Evolutionary conservation across 768 basidiomycete species (phyloP).

Genomic region (Serendipita sp.): DNA sequence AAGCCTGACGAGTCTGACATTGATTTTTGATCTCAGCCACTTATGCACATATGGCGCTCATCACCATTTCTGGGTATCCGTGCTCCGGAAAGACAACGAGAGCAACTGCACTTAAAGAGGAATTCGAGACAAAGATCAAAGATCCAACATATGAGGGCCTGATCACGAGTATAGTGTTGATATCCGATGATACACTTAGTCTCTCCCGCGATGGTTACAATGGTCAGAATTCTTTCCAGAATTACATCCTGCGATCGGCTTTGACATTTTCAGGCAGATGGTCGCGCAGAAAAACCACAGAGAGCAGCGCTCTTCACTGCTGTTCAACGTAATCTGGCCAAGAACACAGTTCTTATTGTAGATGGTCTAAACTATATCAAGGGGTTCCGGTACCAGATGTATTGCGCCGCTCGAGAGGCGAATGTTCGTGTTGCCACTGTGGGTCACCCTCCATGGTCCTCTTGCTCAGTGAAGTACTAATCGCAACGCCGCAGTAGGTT

Average conservation of each 20-base stretch:
- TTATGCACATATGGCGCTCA: constrained; percentile 55
- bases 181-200: constrained; percentile 62
- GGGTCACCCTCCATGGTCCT: constrained; percentile 17
- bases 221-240: constrained; percentile 28
- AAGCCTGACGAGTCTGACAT: too few species aligned
- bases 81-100: constrained; percentile 73
- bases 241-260: not conserved
- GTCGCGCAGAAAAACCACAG: constrained; percentile 73
- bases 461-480: not conserved
- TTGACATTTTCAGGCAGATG: constrained; percentile 29
- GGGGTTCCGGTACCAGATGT: constrained; percentile 95
- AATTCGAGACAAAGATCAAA: constrained; percentile 37
- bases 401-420: constrained; percentile 83
- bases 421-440: constrained; percentile 80
- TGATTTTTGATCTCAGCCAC: too few species aligned
- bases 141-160: constrained; percentile 39
- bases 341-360: constrained; percentile 67
- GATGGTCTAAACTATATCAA: constrained; percentile 97
- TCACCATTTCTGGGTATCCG: constrained; percentile 81
- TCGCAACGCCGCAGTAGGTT: constrained; percentile 28
- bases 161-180: constrained; percentile 25
- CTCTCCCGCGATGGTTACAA: constrained; percentile 53
- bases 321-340: constrained; percentile 53
- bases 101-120: constrained; percentile 41
- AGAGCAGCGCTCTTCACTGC: constrained; percentile 70